These are phyloP conservation scores for Trichophyton rubrum DNA, from an alignment of 2,329 filamentous ascomycete genomes.

Conservation along the genomic window DNA sequence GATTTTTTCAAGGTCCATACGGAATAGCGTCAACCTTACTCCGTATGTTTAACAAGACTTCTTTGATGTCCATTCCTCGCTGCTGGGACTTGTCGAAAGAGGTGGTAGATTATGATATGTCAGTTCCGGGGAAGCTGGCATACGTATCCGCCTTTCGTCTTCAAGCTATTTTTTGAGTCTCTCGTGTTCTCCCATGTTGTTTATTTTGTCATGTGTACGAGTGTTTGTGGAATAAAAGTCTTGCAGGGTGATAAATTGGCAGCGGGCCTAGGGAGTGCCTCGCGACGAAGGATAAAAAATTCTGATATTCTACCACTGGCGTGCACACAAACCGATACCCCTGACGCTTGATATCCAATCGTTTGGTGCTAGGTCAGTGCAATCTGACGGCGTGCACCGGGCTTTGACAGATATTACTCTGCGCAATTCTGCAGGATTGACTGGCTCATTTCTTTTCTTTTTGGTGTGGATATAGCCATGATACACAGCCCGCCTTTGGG, in stretches of 20 bases:
- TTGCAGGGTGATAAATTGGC: not conserved
- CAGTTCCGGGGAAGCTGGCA: not conserved
- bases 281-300: not conserved
- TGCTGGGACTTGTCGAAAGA: not conserved
- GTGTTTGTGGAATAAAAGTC: not conserved
- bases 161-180: not conserved
- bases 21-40: not conserved
- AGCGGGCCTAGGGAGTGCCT: not conserved
- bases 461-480: not conserved
- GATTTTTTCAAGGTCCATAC: not conserved
- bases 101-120: not conserved
- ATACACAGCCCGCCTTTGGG: not conserved
- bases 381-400: not conserved
- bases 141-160: not conserved
- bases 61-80: not conserved
- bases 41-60: not conserved
- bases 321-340: not conserved
- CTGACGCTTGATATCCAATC: not conserved
- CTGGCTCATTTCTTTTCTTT: not conserved
- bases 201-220: not conserved
- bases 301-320: not conserved
- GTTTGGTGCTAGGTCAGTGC: not conserved
- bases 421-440: not conserved
- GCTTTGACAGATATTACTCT: not conserved
- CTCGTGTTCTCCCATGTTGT: not conserved